These are phyloP conservation scores for Saccharomycopsis sp. DNA, from an alignment of 805 yeast species.

Conservation along the genomic window DNA sequence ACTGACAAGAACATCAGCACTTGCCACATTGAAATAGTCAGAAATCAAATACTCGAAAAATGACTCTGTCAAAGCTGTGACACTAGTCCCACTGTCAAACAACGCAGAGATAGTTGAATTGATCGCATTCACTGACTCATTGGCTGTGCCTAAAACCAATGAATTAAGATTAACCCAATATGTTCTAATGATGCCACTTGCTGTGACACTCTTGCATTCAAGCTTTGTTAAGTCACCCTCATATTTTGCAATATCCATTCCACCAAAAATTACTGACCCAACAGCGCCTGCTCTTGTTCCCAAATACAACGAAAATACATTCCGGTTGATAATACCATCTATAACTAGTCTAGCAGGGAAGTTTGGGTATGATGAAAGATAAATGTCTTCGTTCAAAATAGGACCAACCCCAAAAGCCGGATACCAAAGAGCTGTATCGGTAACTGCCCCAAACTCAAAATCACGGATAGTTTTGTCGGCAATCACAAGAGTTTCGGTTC, in stretches of 20 bases:
- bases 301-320: slow-evolving; percentile 7
- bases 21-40: slow-evolving; percentile 9
- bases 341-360: not conserved
- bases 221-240: slow-evolving; percentile 31
- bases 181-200: not conserved
- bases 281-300: slow-evolving; percentile 12
- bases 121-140: not conserved
- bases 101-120: slow-evolving; percentile 3
- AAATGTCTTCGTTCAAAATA: slow-evolving; percentile 8
- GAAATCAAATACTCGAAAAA: slow-evolving; percentile 5
- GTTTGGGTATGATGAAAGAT: slow-evolving; percentile 11
- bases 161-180: slow-evolving; percentile 11
- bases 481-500: slow-evolving; percentile 7
- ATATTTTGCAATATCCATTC: slow-evolving; percentile 45
- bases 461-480: slow-evolving; percentile 1
- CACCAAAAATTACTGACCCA: slow-evolving; percentile 47
- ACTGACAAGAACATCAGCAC: slow-evolving; percentile 2
- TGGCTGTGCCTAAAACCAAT: not conserved
- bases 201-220: slow-evolving; percentile 6
- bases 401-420: slow-evolving; percentile 13
- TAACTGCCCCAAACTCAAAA: slow-evolving; percentile 9
- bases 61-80: slow-evolving; percentile 4
- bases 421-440: not conserved
- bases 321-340: slow-evolving; percentile 6
- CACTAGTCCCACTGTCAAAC: slow-evolving; percentile 14